These are phyloP conservation scores for Pythium aquatile DNA, from an alignment of 352 stramenopile genomes.

Conservation along the genomic window DNA sequence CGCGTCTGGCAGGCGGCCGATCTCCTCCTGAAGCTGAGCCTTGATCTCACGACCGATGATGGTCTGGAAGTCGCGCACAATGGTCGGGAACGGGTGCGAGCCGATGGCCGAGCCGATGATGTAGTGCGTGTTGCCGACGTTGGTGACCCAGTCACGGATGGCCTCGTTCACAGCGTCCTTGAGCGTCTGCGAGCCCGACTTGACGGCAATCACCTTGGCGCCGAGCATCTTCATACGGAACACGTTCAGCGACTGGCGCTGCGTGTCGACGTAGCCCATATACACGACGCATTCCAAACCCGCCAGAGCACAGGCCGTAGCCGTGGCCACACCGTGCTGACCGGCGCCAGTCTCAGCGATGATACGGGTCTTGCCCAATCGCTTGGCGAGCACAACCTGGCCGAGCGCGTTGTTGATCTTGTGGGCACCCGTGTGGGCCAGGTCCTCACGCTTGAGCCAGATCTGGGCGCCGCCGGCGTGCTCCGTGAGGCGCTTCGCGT, in stretches of 20 bases:
- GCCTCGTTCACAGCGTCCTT: constrained; percentile 99
- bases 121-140: constrained; percentile 98
- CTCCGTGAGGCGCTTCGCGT: constrained; percentile 94
- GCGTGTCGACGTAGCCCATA: constrained; percentile 98
- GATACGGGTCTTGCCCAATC: constrained; percentile 96
- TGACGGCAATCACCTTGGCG: constrained; percentile 97
- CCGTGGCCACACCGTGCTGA: constrained; percentile 97
- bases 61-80: constrained; percentile 98
- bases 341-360: constrained; percentile 98
- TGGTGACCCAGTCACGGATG: constrained; percentile 98
- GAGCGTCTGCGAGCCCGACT: constrained; percentile 94
- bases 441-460: constrained; percentile 98
- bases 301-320: constrained; percentile 95
- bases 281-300: constrained; percentile 97
- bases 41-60: constrained; percentile 95
- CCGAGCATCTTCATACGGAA: constrained; percentile 99
- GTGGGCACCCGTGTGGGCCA: constrained; percentile 97
- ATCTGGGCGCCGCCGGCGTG: constrained; percentile 93
- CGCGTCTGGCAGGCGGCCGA: constrained; percentile 93
- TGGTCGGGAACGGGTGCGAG: constrained; percentile 97
- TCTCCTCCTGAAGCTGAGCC: constrained; percentile 93
- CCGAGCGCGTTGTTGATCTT: constrained; percentile 99
- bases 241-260: constrained; percentile 97
- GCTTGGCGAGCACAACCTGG: constrained; percentile 94
- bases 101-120: constrained; percentile 98